Base-by-base conservation (phyloP, 352 stramenopile genomes). In the Globisporangium splendens region DNA sequence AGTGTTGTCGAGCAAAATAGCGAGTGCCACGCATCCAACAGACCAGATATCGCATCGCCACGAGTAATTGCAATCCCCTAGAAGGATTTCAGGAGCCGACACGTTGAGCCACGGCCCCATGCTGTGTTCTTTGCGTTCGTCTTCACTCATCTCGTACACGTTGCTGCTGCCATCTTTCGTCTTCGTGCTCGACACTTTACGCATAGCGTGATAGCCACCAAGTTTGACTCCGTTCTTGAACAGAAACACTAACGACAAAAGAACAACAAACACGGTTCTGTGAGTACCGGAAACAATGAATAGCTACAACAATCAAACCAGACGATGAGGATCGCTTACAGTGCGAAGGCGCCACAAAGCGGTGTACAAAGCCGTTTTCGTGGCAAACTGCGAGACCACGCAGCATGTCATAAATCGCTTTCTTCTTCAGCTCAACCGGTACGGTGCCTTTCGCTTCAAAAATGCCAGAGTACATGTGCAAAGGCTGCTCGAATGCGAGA, bases 1-100 rank as follows among this genome's bases (percentile, higher is more conserved):
- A 17, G 78, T 64, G 43, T 73, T 77, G 39, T 91, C 73, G 6
- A 93, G 72, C 18, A 95, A 58, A 42, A 95, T 74, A 24, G 75
- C 66, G 33, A 95, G 68, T 15, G 63, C 68, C 11, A 93, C 73
- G 57, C 77, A 88, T 15, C 86, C 86, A 24, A 72, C 72, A 0
- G 82, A 84, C 86, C 86, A 95, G 17, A 95, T 71, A 49, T 95
- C 86, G 3, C 73, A 70, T 46, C 80, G 75, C 73, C 76, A 91
- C 12, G 78, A 86, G 66, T 80, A 95, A 38, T 74, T 70, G 10
- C 62, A 75, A 43, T 86, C 78, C 4, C 86, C 86, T 0, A 95
- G 71, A 35, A 95, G 54, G 0, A 95, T 59, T 56, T 95, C 86
- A 1, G 86, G 86, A 8, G 86, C 78, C 17, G 79, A 73, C 28